A percentile compares a stretch with the other conserved stretches of the same genome.
phyloP scores from a whole-genome alignment of 2,329 filamentous ascomycete genomes.

The Botrytis medusae region DNA sequence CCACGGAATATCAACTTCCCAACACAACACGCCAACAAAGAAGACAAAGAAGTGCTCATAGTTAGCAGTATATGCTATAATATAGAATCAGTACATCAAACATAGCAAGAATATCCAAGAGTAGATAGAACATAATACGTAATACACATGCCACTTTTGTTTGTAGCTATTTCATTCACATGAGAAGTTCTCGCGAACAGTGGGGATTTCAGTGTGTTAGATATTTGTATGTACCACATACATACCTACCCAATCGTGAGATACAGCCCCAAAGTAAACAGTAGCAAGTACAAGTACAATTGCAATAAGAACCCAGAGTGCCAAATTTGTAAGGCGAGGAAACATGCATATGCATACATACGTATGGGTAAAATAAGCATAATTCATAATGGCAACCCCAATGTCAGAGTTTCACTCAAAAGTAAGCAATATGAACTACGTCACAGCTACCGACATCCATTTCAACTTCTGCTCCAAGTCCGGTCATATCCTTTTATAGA shows the following conservation, averaged over 20 bases:
- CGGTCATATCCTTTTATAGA: neutral
- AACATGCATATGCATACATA: neutral
- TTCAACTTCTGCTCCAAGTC: neutral
- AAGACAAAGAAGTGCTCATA: no score
- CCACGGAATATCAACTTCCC: no score
- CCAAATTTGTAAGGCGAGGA: neutral
- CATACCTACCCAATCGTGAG: neutral
- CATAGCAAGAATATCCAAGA: neutral
- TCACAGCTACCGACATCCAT: neutral
- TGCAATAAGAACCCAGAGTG: neutral
- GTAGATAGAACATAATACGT: neutral
- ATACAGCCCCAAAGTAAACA: neutral
- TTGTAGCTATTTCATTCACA: neutral
- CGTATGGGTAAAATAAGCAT: neutral
- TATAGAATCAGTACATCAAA: no score
- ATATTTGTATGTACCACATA: neutral
- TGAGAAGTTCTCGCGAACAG: neutral
- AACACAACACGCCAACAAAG: no score
- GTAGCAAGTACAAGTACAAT: neutral
- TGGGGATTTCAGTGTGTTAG: neutral
- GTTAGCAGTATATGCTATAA: no score
- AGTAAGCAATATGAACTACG: neutral
- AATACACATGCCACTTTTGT: neutral
- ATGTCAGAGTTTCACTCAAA: neutral
- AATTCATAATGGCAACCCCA: neutral